Evolutionary conservation across 2,329 filamentous ascomycete species (phyloP), one percentile per base, ranked within the genome.

Genomic region (Bipolaris sorokiniana): DNA sequence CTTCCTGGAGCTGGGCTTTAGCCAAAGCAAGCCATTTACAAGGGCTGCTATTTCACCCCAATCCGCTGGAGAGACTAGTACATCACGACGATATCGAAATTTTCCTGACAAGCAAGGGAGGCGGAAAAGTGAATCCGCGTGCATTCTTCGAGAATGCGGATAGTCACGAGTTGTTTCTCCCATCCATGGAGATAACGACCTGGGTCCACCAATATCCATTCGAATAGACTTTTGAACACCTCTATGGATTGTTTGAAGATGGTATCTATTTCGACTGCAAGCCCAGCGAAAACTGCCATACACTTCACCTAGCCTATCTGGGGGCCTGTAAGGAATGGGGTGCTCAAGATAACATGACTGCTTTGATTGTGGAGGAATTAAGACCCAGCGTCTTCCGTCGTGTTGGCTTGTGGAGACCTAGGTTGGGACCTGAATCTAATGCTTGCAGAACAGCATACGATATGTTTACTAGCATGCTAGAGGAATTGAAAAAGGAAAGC

Each of bases 1-100:
- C 47, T 22, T 40, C 34, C 5, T 49, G 23, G 36, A 49, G 36
- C 23, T 41, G 47, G 47, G 47, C 47, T 20, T 49, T 16, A 1
- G 22, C 36, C 3, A 49, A 49, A 26, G 34, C n/a, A 5, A 18
- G 23, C 16, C 18, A 15, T 3, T 3, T 18, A 16, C 28, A 22
- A 20, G 44, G 28, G 0, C 5, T 3, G 6, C 23, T 16, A 3
- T 1, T 5, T 28, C 5, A 5, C 6, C 9, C 18, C 18, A 2
- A 11, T 23, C 5, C 10, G 13, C 33, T 4, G 22, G 2, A 5
- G 23, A 7, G 9, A n/a, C 11, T 22, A 15, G 7, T 28, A 0
- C 13, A 28, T 28, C 2, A 26, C 2, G n/a, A 49, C 3, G 23
- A 40, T 2, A 16, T 22, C n/a, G 4, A 31, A 49, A n/a, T 40